Conservation (phyloP, 2,329 filamentous ascomycete species). For the Botrytis byssoidea region DNA sequence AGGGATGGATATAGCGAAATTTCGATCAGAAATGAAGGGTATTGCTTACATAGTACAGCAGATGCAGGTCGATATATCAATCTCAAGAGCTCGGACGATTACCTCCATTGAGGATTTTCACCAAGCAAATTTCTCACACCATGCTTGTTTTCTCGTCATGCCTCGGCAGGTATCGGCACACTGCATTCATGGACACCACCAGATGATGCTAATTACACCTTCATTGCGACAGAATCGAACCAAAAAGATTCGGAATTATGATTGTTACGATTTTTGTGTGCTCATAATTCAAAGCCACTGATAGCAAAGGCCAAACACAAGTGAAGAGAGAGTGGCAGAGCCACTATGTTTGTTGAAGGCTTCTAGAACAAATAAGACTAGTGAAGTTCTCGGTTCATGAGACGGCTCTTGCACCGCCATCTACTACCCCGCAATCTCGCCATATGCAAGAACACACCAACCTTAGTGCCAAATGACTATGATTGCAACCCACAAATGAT, state of each 20-base stretch:
- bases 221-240: not conserved
- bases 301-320: not conserved
- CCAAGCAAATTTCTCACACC: not conserved
- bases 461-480: not conserved
- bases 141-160: not conserved
- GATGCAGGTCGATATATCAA: constrained; percentile 8
- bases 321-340: not conserved
- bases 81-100: not conserved
- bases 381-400: constrained; percentile 8
- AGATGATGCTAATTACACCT: not conserved
- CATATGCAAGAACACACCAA: constrained; percentile 1
- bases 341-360: not conserved
- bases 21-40: not conserved
- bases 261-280: not conserved
- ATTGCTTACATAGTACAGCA: constrained; percentile 13
- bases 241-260: not conserved
- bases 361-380: constrained; percentile 3
- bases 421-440: constrained; percentile 16
- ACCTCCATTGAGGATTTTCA: not conserved
- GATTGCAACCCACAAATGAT: constrained; percentile 4
- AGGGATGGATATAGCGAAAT: not conserved
- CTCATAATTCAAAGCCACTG: not conserved
- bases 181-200: not conserved
- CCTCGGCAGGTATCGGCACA: constrained; percentile 14
- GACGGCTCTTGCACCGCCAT: not conserved